Percentiles rank a stretch among this genome's conserved stretches.
Conservation (phyloP, 1,284 basidiomycete species). For the Exsudoporus floridanus region DNA sequence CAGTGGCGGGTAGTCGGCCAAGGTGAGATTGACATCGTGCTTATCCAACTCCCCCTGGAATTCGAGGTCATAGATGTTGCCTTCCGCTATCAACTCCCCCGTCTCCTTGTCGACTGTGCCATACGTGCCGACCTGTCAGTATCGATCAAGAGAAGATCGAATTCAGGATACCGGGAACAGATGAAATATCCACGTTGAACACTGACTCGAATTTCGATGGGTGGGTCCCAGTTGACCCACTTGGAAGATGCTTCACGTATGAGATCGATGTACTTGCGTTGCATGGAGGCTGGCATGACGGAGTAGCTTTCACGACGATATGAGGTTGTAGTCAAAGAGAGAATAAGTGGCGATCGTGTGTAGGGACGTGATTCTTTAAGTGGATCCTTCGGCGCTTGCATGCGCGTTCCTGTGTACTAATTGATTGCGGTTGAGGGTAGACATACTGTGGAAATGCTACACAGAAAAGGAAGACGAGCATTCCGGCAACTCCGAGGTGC, state of each 20-base stretch:
- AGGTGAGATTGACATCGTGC: constrained; percentile 8
- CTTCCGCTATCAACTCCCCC: constrained; percentile 22
- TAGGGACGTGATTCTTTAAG: not conserved
- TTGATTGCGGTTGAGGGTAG: not conserved
- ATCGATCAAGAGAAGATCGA: not conserved
- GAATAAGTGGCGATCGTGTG: too few relatives aligned
- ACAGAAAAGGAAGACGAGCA: not conserved
- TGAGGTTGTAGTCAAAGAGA: not conserved
- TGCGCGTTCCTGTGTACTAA: not conserved
- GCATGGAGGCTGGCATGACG: constrained; percentile 8
- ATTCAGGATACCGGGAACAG: not conserved
- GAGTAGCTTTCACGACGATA: not conserved
- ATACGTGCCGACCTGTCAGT: constrained; percentile 32
- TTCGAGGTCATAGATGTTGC: constrained; percentile 29
- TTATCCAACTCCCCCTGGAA: constrained; percentile 25
- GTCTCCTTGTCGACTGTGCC: constrained; percentile 25
- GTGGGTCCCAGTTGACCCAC: constrained; percentile 32
- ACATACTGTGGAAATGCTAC: not conserved
- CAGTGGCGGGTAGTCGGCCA: constrained; percentile 19
- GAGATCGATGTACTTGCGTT: constrained; percentile 32
- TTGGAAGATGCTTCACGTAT: constrained; percentile 25
- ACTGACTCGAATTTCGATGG: constrained; percentile 21
- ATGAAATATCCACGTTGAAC: not conserved
- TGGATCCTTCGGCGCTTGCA: constrained; percentile 1
- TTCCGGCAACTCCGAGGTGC: not conserved